These are phyloP conservation scores for Aegilops speltoides DNA, from an alignment of 176 grass and related monocot genomes.

Conservation along the genomic window DNA sequence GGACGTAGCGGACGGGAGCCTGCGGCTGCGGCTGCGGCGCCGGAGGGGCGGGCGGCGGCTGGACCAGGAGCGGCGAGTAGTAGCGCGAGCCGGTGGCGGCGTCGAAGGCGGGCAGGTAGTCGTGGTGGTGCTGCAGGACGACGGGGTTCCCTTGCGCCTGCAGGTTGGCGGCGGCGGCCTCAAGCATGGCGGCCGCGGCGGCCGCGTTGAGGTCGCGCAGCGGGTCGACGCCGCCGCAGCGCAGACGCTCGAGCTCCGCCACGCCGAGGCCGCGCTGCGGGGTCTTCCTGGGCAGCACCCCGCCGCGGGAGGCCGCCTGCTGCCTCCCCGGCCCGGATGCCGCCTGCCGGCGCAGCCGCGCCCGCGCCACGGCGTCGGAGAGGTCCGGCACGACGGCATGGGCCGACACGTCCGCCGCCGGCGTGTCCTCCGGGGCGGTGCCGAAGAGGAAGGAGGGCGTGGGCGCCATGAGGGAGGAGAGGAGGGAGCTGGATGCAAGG, in stretches of 20 bases:
- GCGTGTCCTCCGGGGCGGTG: background rate
- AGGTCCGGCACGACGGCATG: background rate
- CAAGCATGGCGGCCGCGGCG: constrained; percentile 3
- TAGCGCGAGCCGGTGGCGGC: constrained; percentile 1
- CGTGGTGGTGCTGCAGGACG: constrained; percentile 2
- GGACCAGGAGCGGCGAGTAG: constrained; percentile 33
- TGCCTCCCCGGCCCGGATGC: constrained; percentile 22
- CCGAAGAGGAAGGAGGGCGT: constrained; percentile 28
- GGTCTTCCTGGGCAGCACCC: too few species aligned
- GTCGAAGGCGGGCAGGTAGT: constrained; percentile 11
- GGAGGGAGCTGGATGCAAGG: too few species aligned
- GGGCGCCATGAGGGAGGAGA: constrained; percentile 16
- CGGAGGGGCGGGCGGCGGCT: background rate
- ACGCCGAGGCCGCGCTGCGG: too few species aligned
- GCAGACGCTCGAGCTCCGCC: too few species aligned
- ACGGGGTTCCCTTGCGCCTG: background rate
- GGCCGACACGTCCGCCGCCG: too few species aligned
- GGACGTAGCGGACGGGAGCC: constrained; percentile 21
- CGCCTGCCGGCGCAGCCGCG: background rate
- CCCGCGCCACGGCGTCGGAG: background rate
- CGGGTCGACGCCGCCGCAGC: constrained; percentile 17
- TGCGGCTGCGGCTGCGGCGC: background rate
- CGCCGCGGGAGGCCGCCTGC: background rate
- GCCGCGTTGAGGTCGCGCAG: constrained; percentile 39
- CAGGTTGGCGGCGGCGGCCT: background rate